These are phyloP conservation scores for Tulasnella calospora DNA, from an alignment of 768 basidiomycete genomes.

Conservation along the genomic window DNA sequence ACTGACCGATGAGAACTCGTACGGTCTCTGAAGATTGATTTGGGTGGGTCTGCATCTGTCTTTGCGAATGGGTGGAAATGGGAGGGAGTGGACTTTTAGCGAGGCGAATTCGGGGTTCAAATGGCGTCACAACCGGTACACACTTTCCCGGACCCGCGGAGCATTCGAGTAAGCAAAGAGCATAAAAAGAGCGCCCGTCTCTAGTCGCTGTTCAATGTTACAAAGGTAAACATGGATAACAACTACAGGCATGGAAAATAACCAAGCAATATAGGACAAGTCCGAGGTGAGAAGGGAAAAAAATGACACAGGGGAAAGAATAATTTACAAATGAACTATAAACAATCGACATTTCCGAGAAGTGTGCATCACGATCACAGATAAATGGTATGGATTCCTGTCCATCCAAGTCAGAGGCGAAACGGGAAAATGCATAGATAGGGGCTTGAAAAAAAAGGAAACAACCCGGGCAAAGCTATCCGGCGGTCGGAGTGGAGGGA, in stretches of 20 bases:
- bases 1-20: slow-evolving; percentile 20
- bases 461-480: neutral
- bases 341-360: neutral
- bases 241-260: neutral
- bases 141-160: neutral
- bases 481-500: neutral
- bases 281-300: neutral
- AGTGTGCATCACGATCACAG: neutral
- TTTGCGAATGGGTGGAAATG: neutral
- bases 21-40: neutral
- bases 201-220: slow-evolving; percentile 7
- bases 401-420: slow-evolving; percentile 2
- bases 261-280: neutral
- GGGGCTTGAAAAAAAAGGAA: neutral
- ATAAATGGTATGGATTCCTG: slow-evolving; percentile 3
- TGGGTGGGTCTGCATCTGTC: neutral
- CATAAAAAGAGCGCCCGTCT: slow-evolving; percentile 7
- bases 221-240: slow-evolving; percentile 3
- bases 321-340: slow-evolving; percentile 8
- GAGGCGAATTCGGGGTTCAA: neutral
- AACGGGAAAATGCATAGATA: neutral
- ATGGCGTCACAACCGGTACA: slow-evolving; percentile 4
- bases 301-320: neutral
- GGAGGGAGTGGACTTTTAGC: neutral
- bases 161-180: neutral